Evolutionary conservation across 2,329 filamentous ascomycete genomes (phyloP).

Genomic region (Fusarium redolens): DNA sequence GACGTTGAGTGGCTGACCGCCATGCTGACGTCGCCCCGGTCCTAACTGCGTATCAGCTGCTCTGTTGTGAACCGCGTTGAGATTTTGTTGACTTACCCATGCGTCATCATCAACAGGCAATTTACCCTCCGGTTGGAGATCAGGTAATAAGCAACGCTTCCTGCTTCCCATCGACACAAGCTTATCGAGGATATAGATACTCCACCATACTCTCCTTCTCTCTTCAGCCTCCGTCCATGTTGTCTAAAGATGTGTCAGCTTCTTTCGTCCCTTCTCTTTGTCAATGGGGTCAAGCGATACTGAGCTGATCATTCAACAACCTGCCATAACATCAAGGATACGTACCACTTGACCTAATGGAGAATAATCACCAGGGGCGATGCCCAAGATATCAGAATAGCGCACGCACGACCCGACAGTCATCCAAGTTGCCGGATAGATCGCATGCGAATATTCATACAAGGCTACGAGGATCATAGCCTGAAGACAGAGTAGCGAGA

Average conservation of each 20-base stretch:
- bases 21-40: background rate
- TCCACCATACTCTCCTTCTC: background rate
- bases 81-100: background rate
- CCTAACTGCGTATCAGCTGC: accelerated
- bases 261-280: accelerated
- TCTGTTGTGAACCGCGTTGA: accelerated
- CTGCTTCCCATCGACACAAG: background rate
- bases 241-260: background rate
- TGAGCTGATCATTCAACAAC: accelerated
- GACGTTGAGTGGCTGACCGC: background rate
- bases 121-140: background rate
- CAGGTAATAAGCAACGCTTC: background rate
- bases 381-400: background rate
- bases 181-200: background rate
- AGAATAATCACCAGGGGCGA: background rate
- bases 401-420: background rate
- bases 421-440: background rate
- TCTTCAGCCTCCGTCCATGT: background rate
- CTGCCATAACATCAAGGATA: accelerated
- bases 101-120: background rate
- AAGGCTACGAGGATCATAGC: background rate
- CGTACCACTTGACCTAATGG: background rate
- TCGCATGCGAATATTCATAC: background rate
- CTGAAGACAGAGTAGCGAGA: background rate
- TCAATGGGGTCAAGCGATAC: accelerated